Evolutionary conservation across 345 rosid species (phyloP), one percentile per base, ranked within the genome.

Genomic region (Lepidium sativum): DNA sequence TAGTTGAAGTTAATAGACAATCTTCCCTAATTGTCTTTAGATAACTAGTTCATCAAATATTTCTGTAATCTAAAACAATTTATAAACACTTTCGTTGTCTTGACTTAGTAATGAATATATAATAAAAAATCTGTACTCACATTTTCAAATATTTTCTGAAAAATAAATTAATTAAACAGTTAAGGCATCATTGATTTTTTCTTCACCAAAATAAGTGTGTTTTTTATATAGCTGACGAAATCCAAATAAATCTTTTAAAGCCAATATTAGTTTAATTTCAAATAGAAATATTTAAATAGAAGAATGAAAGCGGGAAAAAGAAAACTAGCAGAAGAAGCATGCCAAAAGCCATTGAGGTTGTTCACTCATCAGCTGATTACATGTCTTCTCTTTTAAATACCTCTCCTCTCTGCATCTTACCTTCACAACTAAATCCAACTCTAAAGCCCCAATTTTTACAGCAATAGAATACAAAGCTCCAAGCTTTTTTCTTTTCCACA

Each of bases 261-360:
- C 6, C 49, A 17, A 18, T 21, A 47, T 21, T 47, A 11, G 23
- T 20, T 21, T 10, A 21, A 27, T 27, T 47, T 10, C 52, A 47
- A 47, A 47, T 47, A 3, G 31, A 23, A 5, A 47, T 21, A 10
- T 45, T 21, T 20, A 47, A 47, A 47, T 10, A 20, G 29, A 11
- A 4, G 3, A 51, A 51, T 16, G 41, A 27, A 43, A 52, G 76
- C 71, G 76, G 71, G 70, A 72, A 65, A 20, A 41, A 32, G 38
- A 0, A 70, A 52, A 70, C 44, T 65, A 17, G 73, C n/a, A 65
- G 41, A 61, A 35, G 74, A 51, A 65, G 71, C 76, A 72, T 72
- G 76, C 59, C 17, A 48, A 32, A 41, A 72, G 76, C 50, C 76
- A 49, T 42, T 17, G 43, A 57, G 71, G 76, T 72, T 72, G 76